Conservation (phyloP, 2,329 filamentous ascomycete species). For the Penicillium sp. region DNA sequence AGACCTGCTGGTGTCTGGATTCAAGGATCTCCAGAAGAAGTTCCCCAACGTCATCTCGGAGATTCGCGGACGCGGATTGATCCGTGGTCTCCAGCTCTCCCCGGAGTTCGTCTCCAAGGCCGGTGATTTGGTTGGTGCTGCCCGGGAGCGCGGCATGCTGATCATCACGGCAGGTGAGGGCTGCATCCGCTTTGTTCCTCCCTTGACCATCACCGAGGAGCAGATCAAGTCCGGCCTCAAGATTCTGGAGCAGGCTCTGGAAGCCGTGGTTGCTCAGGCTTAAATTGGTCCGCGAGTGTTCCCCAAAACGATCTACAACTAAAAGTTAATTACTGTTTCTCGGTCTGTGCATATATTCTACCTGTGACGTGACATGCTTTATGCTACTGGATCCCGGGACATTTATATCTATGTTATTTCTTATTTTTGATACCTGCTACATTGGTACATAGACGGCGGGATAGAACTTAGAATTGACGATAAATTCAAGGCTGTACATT, state of each 20-base stretch:
- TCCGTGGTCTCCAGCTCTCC: conserved; percentile 75
- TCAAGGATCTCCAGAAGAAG: conserved; percentile 48
- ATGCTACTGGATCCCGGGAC: too few species aligned
- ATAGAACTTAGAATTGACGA: too few species aligned
- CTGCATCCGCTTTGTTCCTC: conserved; percentile 83
- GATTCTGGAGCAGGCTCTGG: conserved; percentile 63
- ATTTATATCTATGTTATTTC: too few species aligned
- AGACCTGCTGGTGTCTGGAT: conserved; percentile 50
- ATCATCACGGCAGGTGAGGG: conserved; percentile 90
- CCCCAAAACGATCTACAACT: too few species aligned
- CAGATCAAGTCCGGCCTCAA: conserved; percentile 71
- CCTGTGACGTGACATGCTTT: too few species aligned
- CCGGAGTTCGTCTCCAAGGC: conserved; percentile 52
- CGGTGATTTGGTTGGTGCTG: conserved; percentile 64
- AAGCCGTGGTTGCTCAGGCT: too few species aligned
- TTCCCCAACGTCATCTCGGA: conserved; percentile 68
- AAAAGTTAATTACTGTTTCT: too few species aligned
- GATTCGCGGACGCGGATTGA: conserved; percentile 71
- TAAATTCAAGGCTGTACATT: too few species aligned
- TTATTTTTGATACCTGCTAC: too few species aligned
- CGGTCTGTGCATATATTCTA: too few species aligned
- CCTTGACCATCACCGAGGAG: conserved; percentile 66
- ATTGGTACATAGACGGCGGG: too few species aligned
- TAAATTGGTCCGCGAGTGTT: too few species aligned
- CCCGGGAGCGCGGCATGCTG: conserved; percentile 75